Evolutionary conservation across 306 rosid species (phyloP).

Genomic region (Pterocarpus santalinus): DNA sequence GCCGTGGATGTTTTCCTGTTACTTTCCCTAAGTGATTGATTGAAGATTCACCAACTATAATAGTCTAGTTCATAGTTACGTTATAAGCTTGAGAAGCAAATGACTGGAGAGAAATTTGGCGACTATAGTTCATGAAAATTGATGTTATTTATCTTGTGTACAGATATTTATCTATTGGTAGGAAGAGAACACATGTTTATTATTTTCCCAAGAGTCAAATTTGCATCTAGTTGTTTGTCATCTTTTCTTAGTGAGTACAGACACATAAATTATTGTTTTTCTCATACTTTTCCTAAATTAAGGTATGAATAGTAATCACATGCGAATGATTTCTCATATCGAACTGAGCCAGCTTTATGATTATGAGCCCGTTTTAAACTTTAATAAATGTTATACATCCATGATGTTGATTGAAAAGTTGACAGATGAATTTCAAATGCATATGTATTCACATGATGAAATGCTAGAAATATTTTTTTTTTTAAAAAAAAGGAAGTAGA

Average conservation of each 20-base stretch:
- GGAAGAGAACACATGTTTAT: neutral
- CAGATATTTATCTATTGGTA: constrained; percentile 15
- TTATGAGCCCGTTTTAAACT: constrained; percentile 15
- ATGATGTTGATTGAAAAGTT: constrained; percentile 16
- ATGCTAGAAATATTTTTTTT: constrained; percentile 2
- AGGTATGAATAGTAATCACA: neutral
- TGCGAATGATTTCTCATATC: constrained; percentile 15
- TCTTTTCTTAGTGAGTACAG: constrained; percentile 24
- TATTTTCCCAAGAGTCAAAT: constrained; percentile 26
- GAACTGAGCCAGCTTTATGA: constrained; percentile 12
- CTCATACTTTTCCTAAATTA: constrained; percentile 17
- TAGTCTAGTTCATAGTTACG: constrained; percentile 24
- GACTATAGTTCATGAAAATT: constrained; percentile 28
- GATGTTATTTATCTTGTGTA: constrained; percentile 26
- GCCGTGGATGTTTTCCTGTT: constrained; percentile 26
- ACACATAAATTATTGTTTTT: constrained; percentile 25
- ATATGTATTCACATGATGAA: neutral
- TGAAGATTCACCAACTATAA: constrained; percentile 25
- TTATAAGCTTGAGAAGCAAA: constrained; percentile 18
- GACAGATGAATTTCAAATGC: constrained; percentile 11
- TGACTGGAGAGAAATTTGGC: constrained; percentile 13
- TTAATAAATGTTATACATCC: constrained; percentile 5
- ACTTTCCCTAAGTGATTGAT: constrained; percentile 19
- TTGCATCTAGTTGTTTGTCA: constrained; percentile 31
- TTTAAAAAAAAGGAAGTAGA: neutral